Evolutionary conservation across 257 asterid genomes (phyloP).

Genomic region (Petunia axillaris): DNA sequence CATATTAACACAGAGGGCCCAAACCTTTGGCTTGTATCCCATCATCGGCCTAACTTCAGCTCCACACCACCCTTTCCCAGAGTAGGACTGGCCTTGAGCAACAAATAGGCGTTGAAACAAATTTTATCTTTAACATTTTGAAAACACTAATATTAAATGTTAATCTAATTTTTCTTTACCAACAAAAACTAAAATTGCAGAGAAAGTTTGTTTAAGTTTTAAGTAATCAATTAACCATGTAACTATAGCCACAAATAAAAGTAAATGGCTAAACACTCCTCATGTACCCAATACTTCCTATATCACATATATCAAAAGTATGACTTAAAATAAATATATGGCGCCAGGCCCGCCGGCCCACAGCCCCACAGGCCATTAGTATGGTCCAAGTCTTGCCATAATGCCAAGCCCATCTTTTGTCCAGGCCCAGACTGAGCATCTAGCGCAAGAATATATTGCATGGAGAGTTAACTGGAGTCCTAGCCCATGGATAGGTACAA

Average conservation of each 20-base stretch:
- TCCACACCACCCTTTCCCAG: neutral
- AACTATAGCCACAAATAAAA: conserved; percentile 19
- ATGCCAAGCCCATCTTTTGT: conserved; percentile 16
- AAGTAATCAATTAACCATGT: conserved; percentile 13
- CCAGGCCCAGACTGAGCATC: neutral
- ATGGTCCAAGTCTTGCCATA: neutral
- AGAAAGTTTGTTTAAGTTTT: neutral
- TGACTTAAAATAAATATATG: neutral
- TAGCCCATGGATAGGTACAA: conserved; percentile 1
- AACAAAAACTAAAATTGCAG: conserved; percentile 6
- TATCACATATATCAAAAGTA: neutral
- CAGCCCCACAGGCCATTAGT: neutral
- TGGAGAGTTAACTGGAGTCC: conserved; percentile 1
- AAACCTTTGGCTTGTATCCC: neutral
- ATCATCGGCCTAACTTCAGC: conserved; percentile 4
- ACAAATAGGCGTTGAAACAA: conserved; percentile 3
- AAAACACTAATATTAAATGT: neutral
- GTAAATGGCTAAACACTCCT: neutral
- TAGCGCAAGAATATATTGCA: neutral
- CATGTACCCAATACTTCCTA: neutral
- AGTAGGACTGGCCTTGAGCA: conserved; percentile 22
- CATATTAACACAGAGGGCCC: conserved; percentile 12
- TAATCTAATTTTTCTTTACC: neutral
- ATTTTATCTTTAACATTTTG: neutral
- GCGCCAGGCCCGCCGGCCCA: neutral